Conservation (phyloP, 768 basidiomycete species). For the Suillus fuscotomentosus region DNA sequence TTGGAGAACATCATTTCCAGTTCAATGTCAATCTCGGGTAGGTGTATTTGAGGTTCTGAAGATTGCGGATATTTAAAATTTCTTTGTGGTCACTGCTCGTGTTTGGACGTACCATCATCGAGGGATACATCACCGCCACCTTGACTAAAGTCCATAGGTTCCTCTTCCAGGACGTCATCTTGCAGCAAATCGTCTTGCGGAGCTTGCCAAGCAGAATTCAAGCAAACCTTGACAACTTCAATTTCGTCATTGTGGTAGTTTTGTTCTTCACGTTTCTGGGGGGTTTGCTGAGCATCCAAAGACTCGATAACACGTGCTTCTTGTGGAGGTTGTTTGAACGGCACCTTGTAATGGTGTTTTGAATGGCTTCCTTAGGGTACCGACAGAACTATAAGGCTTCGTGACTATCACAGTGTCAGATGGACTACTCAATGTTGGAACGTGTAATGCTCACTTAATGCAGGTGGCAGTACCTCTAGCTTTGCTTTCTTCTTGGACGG, state of each 20-base stretch:
- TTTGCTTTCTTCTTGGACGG: slow-evolving; percentile 23
- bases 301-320: neutral
- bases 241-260: neutral
- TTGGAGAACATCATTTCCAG: slow-evolving; percentile 40
- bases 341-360: slow-evolving; percentile 41
- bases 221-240: slow-evolving; percentile 3
- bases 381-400: slow-evolving; percentile 42
- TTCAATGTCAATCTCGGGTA: slow-evolving; percentile 33
- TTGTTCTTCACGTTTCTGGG: neutral
- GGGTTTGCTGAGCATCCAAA: neutral
- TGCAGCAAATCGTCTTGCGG: neutral
- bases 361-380: slow-evolving; percentile 47
- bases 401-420: slow-evolving; percentile 35
- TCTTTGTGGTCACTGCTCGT: neutral
- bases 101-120: neutral
- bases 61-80: neutral
- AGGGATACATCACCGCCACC: neutral
- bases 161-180: neutral
- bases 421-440: neutral
- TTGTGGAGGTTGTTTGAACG: slow-evolving; percentile 30
- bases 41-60: slow-evolving; percentile 12
- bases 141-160: neutral
- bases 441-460: slow-evolving; percentile 17
- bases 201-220: slow-evolving; percentile 11
- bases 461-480: slow-evolving; percentile 19